A percentile compares a stretch with the other conserved stretches of the same genome.
These are phyloP conservation scores for Caryopteris hybrid DNA, from an alignment of 305 asterid species.

Conservation along the genomic window DNA sequence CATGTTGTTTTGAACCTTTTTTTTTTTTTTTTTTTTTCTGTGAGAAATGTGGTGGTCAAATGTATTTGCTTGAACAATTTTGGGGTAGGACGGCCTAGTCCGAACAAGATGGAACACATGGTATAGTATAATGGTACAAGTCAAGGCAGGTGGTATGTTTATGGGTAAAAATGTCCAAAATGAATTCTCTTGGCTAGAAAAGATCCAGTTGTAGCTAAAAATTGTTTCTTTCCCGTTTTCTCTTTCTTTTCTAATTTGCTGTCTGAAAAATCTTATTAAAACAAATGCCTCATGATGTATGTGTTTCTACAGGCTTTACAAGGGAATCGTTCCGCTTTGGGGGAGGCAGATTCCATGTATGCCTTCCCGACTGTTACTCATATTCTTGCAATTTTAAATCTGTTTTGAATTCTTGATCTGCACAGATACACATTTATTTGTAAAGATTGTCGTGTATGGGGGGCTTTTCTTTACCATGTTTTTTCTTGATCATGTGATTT, in stretches of 20 bases:
- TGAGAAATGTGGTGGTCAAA: too few relatives aligned
- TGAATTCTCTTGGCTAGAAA: neutral
- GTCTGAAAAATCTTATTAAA: neutral
- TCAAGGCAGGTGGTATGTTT: too few relatives aligned
- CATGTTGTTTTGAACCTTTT: too few relatives aligned
- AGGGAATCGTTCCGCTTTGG: conserved; percentile 92
- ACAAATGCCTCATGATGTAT: neutral
- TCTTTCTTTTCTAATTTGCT: neutral
- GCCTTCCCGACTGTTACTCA: neutral
- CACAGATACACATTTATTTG: neutral
- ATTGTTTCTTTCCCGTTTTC: too few relatives aligned
- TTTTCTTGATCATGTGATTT: neutral
- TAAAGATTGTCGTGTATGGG: neutral
- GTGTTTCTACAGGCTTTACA: conserved; percentile 58
- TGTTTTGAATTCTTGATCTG: neutral
- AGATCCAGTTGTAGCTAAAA: neutral
- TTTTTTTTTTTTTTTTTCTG: too few relatives aligned
- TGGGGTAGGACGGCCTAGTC: too few relatives aligned
- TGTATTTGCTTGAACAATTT: too few relatives aligned
- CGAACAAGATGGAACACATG: too few relatives aligned
- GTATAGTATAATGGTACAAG: too few relatives aligned
- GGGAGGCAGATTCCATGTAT: conserved; percentile 98
- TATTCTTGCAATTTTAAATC: conserved; percentile 16
- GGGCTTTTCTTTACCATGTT: neutral
- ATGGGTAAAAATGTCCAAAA: too few relatives aligned